Conservation (phyloP, 257 asterid species). For the Handroanthus guayacan region DNA sequence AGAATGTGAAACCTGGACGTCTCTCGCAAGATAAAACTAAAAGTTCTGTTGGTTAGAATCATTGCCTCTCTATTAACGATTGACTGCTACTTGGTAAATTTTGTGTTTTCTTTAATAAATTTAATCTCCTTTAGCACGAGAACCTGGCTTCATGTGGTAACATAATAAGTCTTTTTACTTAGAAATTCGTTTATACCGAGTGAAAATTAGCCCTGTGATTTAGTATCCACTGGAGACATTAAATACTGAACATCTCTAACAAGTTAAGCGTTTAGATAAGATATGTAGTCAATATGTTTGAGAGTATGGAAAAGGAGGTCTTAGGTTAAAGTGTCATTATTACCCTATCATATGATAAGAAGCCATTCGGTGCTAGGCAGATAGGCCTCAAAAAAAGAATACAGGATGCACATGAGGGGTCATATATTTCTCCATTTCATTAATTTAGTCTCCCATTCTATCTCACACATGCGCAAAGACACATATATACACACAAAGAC, state of each 20-base stretch:
- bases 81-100: not conserved
- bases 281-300: not conserved
- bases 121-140: not conserved
- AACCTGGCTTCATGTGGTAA: slow-evolving; percentile 7
- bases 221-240: not conserved
- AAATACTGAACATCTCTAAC: not conserved
- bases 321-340: not conserved
- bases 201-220: slow-evolving; percentile 17
- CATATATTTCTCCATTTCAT: not conserved
- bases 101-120: not conserved
- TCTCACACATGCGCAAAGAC: not conserved
- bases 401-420: not conserved
- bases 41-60: slow-evolving; percentile 52
- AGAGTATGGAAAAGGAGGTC: not conserved
- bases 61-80: slow-evolving; percentile 12
- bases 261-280: slow-evolving; percentile 12
- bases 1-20: slow-evolving; percentile 50
- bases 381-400: not conserved
- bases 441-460: not conserved
- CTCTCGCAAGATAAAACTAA: slow-evolving; percentile 52
- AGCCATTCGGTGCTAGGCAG: not conserved
- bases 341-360: not conserved
- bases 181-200: not conserved
- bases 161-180: not conserved
- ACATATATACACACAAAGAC: not conserved